Conservation (phyloP, 129 eudicot species). For the Tanacetum coccineum region DNA sequence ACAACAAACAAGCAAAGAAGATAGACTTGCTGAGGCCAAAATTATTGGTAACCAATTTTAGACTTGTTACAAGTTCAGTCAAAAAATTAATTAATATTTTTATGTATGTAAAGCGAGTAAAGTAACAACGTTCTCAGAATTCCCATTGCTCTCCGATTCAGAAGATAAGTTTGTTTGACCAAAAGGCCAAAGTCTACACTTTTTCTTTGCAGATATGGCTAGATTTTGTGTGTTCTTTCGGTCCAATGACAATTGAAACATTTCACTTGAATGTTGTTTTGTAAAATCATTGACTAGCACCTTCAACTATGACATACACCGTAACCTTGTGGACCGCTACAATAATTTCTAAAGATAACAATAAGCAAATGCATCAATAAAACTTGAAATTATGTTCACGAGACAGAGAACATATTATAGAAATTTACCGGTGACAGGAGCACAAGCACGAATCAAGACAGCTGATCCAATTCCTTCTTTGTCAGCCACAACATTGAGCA, state of each 20-base stretch:
- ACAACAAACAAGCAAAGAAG: background rate
- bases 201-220: too few relatives aligned
- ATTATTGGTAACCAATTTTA: too few relatives aligned
- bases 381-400: background rate
- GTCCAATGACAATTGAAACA: background rate
- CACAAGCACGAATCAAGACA: constrained; percentile 86
- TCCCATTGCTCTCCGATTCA: background rate
- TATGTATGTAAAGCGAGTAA: background rate
- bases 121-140: background rate
- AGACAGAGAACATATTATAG: background rate
- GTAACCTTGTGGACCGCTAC: background rate
- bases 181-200: background rate
- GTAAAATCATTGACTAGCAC: background rate
- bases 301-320: background rate
- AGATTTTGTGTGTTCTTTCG: background rate
- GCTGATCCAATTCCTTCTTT: constrained; percentile 90
- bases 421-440: constrained; percentile 75
- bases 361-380: background rate
- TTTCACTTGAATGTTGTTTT: background rate
- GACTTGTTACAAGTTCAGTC: too few relatives aligned
- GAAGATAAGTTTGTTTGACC: constrained; percentile 3
- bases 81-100: background rate
- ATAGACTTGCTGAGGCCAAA: background rate
- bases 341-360: background rate
- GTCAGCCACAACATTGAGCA: constrained; percentile 98